phyloP scores from a whole-genome alignment of 1,284 basidiomycete species.

The Coriolopsis trogii region DNA sequence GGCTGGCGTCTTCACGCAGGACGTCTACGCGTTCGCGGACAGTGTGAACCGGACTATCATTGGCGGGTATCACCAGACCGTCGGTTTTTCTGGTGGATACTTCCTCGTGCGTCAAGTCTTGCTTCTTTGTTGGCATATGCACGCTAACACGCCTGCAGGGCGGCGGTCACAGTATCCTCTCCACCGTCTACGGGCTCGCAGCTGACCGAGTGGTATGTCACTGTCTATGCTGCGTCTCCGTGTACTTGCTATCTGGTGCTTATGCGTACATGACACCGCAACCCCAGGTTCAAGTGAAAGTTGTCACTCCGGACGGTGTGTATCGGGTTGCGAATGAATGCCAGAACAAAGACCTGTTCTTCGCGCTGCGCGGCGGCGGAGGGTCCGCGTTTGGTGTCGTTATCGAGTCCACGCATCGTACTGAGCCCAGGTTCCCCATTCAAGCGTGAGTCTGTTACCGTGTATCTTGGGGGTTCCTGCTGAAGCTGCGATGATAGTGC shows the following conservation, averaged over 20 bases:
- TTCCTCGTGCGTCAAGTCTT: slow-evolving; percentile 24
- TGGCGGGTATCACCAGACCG: slow-evolving; percentile 36
- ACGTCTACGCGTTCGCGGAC: slow-evolving; percentile 38
- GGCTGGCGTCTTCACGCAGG: slow-evolving; percentile 32
- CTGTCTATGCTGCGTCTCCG: neutral
- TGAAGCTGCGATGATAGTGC: slow-evolving; percentile 16
- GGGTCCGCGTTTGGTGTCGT: slow-evolving; percentile 37
- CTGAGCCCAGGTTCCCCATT: slow-evolving; percentile 31
- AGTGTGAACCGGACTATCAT: slow-evolving; percentile 35
- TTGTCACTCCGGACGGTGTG: slow-evolving; percentile 37
- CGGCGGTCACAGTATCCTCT: slow-evolving; percentile 50
- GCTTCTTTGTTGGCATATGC: neutral
- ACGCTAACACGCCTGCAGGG: slow-evolving; percentile 35
- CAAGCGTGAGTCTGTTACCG: slow-evolving; percentile 28
- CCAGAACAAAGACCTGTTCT: slow-evolving; percentile 41
- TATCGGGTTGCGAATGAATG: slow-evolving; percentile 36
- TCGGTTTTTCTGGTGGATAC: slow-evolving; percentile 37
- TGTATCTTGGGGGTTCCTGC: neutral
- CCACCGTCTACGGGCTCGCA: slow-evolving; percentile 39
- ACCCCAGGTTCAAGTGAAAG: slow-evolving; percentile 25
- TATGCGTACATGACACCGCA: no score
- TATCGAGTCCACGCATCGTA: slow-evolving; percentile 32
- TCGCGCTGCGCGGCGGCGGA: slow-evolving; percentile 31
- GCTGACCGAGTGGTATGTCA: slow-evolving; percentile 40
- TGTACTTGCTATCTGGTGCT: neutral